Evolutionary conservation across 2,329 filamentous ascomycete genomes (phyloP).

Genomic region (Colletotrichum caudatum): DNA sequence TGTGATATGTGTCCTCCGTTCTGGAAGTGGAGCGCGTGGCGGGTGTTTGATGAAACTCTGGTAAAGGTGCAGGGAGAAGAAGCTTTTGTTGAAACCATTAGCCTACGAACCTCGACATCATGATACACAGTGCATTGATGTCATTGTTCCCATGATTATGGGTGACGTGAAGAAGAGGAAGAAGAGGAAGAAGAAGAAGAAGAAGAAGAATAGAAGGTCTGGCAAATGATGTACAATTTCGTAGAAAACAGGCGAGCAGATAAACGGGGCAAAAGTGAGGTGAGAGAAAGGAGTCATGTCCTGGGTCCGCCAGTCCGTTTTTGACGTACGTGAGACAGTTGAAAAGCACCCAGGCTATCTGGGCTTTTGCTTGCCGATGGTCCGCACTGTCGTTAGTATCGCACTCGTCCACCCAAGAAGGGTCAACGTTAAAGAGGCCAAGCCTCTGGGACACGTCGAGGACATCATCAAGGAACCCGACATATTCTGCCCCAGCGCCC

Average conservation of each 20-base stretch:
- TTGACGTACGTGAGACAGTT: slow-evolving; percentile 10
- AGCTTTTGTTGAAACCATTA: neutral
- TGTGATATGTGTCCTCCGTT: too few relatives aligned
- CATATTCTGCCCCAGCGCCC: slow-evolving; percentile 5
- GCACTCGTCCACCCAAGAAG: neutral
- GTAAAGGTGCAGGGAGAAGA: slow-evolving; percentile 4
- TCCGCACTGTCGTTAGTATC: neutral
- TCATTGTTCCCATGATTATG: neutral
- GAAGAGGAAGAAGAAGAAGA: neutral
- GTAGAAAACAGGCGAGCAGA: too few relatives aligned
- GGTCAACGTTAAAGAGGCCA: slow-evolving; percentile 1
- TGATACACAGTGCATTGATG: neutral
- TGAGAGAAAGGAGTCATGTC: neutral
- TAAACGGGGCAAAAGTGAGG: neutral
- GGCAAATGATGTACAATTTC: too few relatives aligned
- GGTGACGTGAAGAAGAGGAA: neutral
- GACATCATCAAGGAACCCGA: slow-evolving; percentile 1
- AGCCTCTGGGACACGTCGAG: slow-evolving; percentile 6
- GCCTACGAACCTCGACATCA: neutral
- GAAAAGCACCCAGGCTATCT: slow-evolving; percentile 15
- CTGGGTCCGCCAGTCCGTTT: too few relatives aligned
- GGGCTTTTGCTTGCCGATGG: neutral
- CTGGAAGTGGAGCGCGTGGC: neutral
- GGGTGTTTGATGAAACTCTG: neutral
- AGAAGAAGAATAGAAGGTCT: too few relatives aligned